Base-by-base conservation (phyloP, 768 basidiomycete species). In the Collybia nuda region DNA sequence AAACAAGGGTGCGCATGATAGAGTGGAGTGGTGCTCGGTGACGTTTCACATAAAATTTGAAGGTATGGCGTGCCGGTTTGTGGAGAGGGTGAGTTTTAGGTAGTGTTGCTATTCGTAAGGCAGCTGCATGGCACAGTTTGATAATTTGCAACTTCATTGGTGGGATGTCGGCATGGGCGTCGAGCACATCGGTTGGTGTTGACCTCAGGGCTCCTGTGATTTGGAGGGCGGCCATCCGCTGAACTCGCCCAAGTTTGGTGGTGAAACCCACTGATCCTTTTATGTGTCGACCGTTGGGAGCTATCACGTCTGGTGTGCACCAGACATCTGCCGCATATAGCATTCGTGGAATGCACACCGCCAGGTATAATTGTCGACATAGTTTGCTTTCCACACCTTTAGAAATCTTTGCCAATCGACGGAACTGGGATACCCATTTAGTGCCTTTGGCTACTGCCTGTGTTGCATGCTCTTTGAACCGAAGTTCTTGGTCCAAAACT, bases 321-420 rank as follows among this genome's bases (percentile, higher is more conserved):
- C 46, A 48, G 12, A 53, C 29, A 23, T 53, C 45, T 24, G n/a
- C 17, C 18, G 18, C 52, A 53, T 48, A 73, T 18, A 67, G 55
- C 54, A 71, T 67, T 21, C 59, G 62, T 0, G 68, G 67, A 3
- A 67, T 42, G 0, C 57, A 60, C 0, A 63, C 53, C 1, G 60
- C 37, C 1, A 62, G 39, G 47, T 69, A 74, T 17, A 69, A 48
- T n/a, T 52, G 44, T 12, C 62, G 39, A 12, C 63, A 48, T 23
- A 18, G 58, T 56, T 0, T 36, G 29, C 1, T 58, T 21, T 5
- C 54, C 61, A 60, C 9, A 50, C 41, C 2, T 44, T 45, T 2
- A 62, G 38, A 44, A 0, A 44, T 29, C 37, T 51, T 54, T 0
- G 53, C 23, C 0, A 63, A 47, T 0, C 47, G 0, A 2, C 38